Conservation (phyloP, 2,329 filamentous ascomycete species). For the Ophiobolus disseminans region DNA sequence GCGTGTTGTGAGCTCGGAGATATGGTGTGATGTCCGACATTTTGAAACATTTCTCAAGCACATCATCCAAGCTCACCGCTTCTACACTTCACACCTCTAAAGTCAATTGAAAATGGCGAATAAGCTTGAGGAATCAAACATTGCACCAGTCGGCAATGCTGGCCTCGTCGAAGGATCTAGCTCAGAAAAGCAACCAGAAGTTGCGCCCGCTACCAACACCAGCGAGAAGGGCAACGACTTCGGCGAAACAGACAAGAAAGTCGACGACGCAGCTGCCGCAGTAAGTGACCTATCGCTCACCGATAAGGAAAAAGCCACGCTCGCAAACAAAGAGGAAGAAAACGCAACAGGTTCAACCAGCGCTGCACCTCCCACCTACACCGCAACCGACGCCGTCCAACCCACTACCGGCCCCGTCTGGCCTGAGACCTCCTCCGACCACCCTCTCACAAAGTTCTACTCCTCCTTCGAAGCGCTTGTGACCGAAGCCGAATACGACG, state of each 20-base stretch:
- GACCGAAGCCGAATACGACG: slow-evolving; percentile 65
- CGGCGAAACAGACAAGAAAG: slow-evolving; percentile 20
- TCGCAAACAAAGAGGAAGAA: slow-evolving; percentile 14
- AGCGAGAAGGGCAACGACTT: neutral
- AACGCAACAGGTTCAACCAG: neutral
- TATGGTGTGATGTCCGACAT: slow-evolving; percentile 14
- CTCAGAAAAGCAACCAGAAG: slow-evolving; percentile 24
- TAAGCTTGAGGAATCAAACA: slow-evolving; percentile 23
- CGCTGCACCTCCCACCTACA: neutral
- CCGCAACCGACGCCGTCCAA: slow-evolving; percentile 10
- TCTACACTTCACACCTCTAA: neutral
- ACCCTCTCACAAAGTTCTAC: slow-evolving; percentile 63
- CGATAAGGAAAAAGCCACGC: slow-evolving; percentile 19
- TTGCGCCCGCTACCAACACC: slow-evolving; percentile 2
- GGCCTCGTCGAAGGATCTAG: slow-evolving; percentile 11
- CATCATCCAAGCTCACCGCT: slow-evolving; percentile 7
- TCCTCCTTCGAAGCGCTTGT: slow-evolving; percentile 65
- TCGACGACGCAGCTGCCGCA: slow-evolving; percentile 23
- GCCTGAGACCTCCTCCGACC: slow-evolving; percentile 47
- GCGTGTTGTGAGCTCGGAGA: slow-evolving; percentile 17
- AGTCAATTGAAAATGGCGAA: slow-evolving; percentile 22
- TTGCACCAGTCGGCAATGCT: slow-evolving; percentile 21
- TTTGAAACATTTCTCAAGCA: slow-evolving; percentile 6
- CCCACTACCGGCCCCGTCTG: slow-evolving; percentile 32
- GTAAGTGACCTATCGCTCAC: slow-evolving; percentile 26